Evolutionary conservation across 129 eudicot genomes (phyloP).

Genomic region (Centella asiatica): DNA sequence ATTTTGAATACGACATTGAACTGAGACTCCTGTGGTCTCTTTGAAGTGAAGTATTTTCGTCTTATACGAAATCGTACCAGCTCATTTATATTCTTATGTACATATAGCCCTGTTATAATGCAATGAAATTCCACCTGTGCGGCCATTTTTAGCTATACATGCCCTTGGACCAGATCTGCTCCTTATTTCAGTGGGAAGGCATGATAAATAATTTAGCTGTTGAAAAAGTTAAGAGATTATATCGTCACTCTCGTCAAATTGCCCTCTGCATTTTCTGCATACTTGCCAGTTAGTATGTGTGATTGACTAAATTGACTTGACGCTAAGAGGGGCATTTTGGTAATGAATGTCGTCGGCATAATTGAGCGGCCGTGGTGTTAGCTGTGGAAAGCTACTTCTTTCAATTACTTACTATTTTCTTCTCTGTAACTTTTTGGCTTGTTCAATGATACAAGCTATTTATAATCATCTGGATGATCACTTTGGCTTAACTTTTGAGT

Average conservation of each 20-base stretch:
- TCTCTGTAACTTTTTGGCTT: slow-evolving; percentile 14
- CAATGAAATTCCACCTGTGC: slow-evolving; percentile 4
- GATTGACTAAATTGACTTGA: background rate
- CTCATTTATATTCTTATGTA: background rate
- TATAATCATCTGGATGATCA: slow-evolving; percentile 14
- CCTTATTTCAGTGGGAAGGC: background rate
- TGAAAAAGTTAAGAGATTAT: background rate
- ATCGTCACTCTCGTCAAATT: slow-evolving; percentile 1
- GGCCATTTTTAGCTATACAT: background rate
- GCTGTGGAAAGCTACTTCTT: slow-evolving; percentile 38
- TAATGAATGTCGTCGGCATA: slow-evolving; percentile 22
- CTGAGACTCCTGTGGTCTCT: slow-evolving; percentile 46
- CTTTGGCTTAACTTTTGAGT: slow-evolving; percentile 16
- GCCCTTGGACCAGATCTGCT: slow-evolving; percentile 12
- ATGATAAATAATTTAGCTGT: background rate
- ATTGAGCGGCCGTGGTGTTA: slow-evolving; percentile 35
- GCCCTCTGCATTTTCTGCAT: slow-evolving; percentile 1
- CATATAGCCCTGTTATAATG: background rate
- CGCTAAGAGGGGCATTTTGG: slow-evolving; percentile 33
- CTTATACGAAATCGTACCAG: background rate
- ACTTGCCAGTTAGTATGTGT: background rate
- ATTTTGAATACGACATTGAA: slow-evolving; percentile 29
- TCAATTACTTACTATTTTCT: slow-evolving; percentile 31
- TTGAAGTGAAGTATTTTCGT: slow-evolving; percentile 63
- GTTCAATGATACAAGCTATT: background rate